These are phyloP conservation scores for Escovopsis weberi DNA, from an alignment of 2,329 filamentous ascomycete species.

Conservation along the genomic window DNA sequence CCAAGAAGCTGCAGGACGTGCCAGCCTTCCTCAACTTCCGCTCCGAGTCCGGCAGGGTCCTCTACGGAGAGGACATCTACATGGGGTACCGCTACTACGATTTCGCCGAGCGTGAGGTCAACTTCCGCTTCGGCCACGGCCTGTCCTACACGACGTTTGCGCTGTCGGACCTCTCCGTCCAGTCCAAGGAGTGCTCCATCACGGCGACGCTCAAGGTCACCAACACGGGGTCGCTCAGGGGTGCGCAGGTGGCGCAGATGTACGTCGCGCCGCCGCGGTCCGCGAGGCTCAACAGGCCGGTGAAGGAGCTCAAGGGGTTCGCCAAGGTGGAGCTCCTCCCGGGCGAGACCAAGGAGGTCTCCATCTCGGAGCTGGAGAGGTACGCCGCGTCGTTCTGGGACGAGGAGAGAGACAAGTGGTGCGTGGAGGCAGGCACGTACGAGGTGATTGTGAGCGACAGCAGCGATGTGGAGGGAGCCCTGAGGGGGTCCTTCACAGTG, in stretches of 20 bases:
- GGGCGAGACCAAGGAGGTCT: constrained; percentile 42
- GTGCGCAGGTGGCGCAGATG: constrained; percentile 43
- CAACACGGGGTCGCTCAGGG: constrained; percentile 43
- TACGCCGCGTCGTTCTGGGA: constrained; percentile 58
- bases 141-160: constrained; percentile 62
- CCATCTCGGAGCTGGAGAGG: constrained; percentile 45
- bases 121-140: constrained; percentile 70
- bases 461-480: constrained; percentile 31
- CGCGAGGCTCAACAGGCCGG: constrained; percentile 37
- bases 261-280: constrained; percentile 39
- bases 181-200: constrained; percentile 30
- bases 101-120: constrained; percentile 45
- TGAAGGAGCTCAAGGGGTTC: constrained; percentile 53
- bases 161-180: constrained; percentile 34
- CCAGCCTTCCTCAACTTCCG: constrained; percentile 64
- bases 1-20: constrained; percentile 51
- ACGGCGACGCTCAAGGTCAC: constrained; percentile 36
- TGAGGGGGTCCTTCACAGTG: constrained; percentile 41
- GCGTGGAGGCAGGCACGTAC: constrained; percentile 50
- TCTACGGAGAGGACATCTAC: constrained; percentile 72
- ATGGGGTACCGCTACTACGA: constrained; percentile 74
- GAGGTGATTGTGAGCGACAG: constrained; percentile 45
- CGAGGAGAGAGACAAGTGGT: constrained; percentile 51
- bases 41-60: constrained; percentile 52
- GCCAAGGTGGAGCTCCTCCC: constrained; percentile 47